Evolutionary conservation across 2,329 filamentous ascomycete species (phyloP).

Genomic region (Didymella sp.): DNA sequence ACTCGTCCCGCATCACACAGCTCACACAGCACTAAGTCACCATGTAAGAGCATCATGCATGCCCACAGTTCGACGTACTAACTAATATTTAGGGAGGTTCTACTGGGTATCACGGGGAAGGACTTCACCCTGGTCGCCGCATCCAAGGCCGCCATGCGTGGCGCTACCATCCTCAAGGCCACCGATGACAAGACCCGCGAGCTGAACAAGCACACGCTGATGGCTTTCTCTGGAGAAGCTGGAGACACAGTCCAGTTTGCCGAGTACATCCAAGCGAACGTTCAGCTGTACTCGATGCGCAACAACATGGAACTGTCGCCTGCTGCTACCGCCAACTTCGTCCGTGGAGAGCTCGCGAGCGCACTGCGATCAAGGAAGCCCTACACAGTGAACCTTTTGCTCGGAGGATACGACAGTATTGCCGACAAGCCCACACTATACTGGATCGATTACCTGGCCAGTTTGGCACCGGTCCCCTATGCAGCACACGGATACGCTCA

Average conservation of each 20-base stretch:
- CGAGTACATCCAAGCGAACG: constrained; percentile 98
- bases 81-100: constrained; percentile 80
- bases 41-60: constrained; percentile 36
- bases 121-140: constrained; percentile 98
- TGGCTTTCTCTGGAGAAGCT: constrained; percentile 95
- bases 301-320: constrained; percentile 93
- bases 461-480: constrained; percentile 86
- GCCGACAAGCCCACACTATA: constrained; percentile 89
- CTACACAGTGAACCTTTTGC: constrained; percentile 94
- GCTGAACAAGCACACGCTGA: constrained; percentile 91
- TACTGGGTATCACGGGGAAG: constrained; percentile 97
- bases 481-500: constrained; percentile 98
- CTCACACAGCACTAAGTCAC: constrained; percentile 30
- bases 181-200: constrained; percentile 94
- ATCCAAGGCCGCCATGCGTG: constrained; percentile 98
- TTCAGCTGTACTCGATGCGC: constrained; percentile 98
- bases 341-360: constrained; percentile 89
- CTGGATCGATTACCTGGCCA: constrained; percentile 97
- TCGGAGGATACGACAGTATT: constrained; percentile 92
- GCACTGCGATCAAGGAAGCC: constrained; percentile 91
- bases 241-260: constrained; percentile 99
- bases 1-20: constrained; percentile 17
- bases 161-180: constrained; percentile 92
- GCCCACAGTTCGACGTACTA: constrained; percentile 15
- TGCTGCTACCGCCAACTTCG: constrained; percentile 87